Base-by-base conservation (phyloP, 805 yeast genomes). In the Kregervanrija fluxuum region DNA sequence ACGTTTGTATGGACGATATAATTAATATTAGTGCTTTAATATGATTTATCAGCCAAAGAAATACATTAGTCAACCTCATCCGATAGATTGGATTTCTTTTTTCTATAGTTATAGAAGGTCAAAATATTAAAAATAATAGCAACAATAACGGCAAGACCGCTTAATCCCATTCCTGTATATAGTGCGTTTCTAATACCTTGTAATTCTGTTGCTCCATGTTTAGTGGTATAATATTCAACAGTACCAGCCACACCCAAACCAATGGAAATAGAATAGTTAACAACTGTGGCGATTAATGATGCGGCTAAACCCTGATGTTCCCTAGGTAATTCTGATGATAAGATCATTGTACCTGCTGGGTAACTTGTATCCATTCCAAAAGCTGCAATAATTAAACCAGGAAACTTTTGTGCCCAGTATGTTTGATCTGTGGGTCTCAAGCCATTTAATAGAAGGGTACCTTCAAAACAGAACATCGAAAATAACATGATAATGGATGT, bases 331-430 rank as follows among this genome's bases (percentile, higher is more conserved):
- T 65, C 66, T 48, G 79, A 79, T 8, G 82, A 74, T 36, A 84
- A 59, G 11, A 81, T 71, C 40, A 84, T 69, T 0, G 88, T 76
- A 0, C 85, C 80, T 1, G 90, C 81, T 0, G 93, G 91, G 60
- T 83, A 85, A 28, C 85, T 78, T 59, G 80, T 65, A 58, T 85
- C 91, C 89, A 85, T 82, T 2, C 88, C 95, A 69, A 80, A 81
- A 11, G 80, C 73, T 5, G 77, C 62, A 5, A 84, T 62, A 13
- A 79, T 52, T 69, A 75, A 67, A 30, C 75, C 71, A 3, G 82
- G 79, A 54, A 85, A 70, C 2, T 75, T 60, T 55, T 78, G 70
- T 8, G 71, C 67, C 74, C 78, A 85, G 56, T 73, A 85, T 0
- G 75, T 66, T 56, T 83, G 85, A 42, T 74, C 53, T 1, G 73